Evolutionary conservation across 768 basidiomycete genomes (phyloP).

Genomic region (Mycena olivaceomarginata): DNA sequence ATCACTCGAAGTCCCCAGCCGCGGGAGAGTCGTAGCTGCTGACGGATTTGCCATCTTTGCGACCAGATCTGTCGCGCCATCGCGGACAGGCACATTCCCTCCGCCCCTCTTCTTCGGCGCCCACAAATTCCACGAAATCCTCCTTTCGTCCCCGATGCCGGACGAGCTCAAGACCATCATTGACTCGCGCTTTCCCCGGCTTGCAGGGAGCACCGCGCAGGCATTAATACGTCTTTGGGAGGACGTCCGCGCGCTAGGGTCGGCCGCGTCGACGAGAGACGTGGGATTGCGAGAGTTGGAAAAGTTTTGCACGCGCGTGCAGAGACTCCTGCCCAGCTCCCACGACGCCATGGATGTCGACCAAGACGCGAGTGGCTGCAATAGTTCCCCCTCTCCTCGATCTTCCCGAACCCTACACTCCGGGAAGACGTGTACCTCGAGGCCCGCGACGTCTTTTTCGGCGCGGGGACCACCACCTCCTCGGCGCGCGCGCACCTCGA

Average conservation of each 20-base stretch:
- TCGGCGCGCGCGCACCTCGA: conserved; percentile 70
- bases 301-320: conserved; percentile 88
- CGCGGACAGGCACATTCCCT: conserved; percentile 68
- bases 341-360: conserved; percentile 66
- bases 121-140: conserved; percentile 88
- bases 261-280: conserved; percentile 72
- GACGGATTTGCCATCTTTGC: conserved; percentile 92
- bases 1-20: conserved; percentile 82
- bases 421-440: conserved; percentile 94
- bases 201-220: conserved; percentile 68
- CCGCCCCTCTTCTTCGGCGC: conserved; percentile 87
- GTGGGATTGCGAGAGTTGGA: conserved; percentile 88
- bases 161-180: conserved; percentile 86
- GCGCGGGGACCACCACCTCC: conserved; percentile 74
- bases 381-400: conserved; percentile 56
- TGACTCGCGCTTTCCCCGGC: conserved; percentile 75
- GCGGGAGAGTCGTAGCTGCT: conserved; percentile 84
- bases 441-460: conserved; percentile 95
- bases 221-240: conserved; percentile 85
- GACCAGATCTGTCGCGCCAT: conserved; percentile 81
- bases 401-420: conserved; percentile 83
- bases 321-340: conserved; percentile 73
- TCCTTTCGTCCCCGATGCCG: conserved; percentile 74
- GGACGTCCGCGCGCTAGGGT: conserved; percentile 69
- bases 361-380: conserved; percentile 27